Conservation (phyloP, 1,284 basidiomycete genomes). For the Meripilus lineatus region DNA sequence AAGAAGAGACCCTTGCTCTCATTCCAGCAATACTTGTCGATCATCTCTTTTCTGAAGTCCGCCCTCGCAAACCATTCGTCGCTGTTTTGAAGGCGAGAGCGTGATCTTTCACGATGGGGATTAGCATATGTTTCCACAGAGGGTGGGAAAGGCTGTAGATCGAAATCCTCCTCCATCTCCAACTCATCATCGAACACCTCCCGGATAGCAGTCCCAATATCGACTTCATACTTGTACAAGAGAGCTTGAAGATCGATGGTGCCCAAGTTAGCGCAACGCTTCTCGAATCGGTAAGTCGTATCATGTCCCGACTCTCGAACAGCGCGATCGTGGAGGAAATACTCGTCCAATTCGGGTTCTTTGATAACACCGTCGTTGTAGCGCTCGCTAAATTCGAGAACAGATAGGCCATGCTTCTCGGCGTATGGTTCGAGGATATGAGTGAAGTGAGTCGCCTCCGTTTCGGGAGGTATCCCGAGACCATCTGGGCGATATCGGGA, state of each 20-base stretch:
- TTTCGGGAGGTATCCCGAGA: slow-evolving; percentile 96
- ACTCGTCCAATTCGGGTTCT: slow-evolving; percentile 92
- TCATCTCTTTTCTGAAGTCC: slow-evolving; percentile 74
- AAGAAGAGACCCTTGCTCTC: slow-evolving; percentile 93
- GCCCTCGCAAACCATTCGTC: slow-evolving; percentile 91
- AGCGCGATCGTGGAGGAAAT: slow-evolving; percentile 95
- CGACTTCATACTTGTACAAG: slow-evolving; percentile 91
- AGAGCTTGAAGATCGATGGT: slow-evolving; percentile 94
- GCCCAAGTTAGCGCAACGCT: slow-evolving; percentile 91
- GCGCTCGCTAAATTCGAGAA: slow-evolving; percentile 95
- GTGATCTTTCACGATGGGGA: slow-evolving; percentile 58
- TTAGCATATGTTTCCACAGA: slow-evolving; percentile 72
- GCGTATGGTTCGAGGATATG: slow-evolving; percentile 96
- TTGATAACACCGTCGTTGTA: slow-evolving; percentile 85
- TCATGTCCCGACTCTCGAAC: slow-evolving; percentile 96
- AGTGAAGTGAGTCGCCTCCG: slow-evolving; percentile 96
- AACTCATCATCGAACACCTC: slow-evolving; percentile 93
- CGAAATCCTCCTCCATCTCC: slow-evolving; percentile 89
- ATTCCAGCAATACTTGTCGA: slow-evolving; percentile 97
- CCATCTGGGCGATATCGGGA: slow-evolving; percentile 93
- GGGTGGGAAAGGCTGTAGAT: slow-evolving; percentile 87
- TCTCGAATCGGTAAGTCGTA: slow-evolving; percentile 96
- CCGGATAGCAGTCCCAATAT: slow-evolving; percentile 90
- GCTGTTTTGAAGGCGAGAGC: slow-evolving; percentile 59
- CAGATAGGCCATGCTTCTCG: slow-evolving; percentile 88